Base-by-base conservation (phyloP, 2,329 filamentous ascomycete genomes). In the Curvularia verruculosa region DNA sequence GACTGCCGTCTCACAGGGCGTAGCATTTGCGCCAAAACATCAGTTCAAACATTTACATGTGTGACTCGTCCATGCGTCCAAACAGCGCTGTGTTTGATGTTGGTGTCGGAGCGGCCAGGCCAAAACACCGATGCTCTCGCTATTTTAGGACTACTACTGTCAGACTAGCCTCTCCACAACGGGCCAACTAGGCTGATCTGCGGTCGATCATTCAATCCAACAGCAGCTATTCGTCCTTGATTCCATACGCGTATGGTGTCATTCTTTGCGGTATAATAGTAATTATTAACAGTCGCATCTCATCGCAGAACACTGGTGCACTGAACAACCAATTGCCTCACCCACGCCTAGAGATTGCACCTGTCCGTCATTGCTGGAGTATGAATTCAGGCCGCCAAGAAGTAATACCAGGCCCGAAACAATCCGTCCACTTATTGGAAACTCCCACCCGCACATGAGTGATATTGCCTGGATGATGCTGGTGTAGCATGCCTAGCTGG, bases 41-140 rank as follows among this genome's bases (percentile, higher is more conserved):
- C 39, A 50, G 41, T 48, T 48, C 49, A 41, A 52, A 40, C 49
- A 41, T 52, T 15, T 43, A 47, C 24, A 15, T 53, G 8, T 54
- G 34, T 50, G 57, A 54, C 44, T 55, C 34, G 59, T 53, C 40
- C 51, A 53, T 58, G 46, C 52, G 46, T 46, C 46, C 55, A 58
- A 54, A 58, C 51, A 54, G 40, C 52, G 45, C 47, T 5, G 28
- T 53, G 59, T 61, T 57, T 60, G 50, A 54, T 55, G 53, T 46
- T 52, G 46, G 47, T 51, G 46, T 52, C 47, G 50, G 53, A 54
- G 44, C 50, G 52, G 51, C 48, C 51, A 60, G 48, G 39, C 43
- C 47, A 55, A 53, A 50, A 60, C 58, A 58, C 49, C 57, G 53
- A 53, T 39, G 41, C n/a, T 24, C 47, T 28, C 54, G 48, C 56